Evolutionary conservation across 805 yeast species (phyloP), one percentile per base, ranked within the genome.

Genomic region (Millerozyma acaciae): DNA sequence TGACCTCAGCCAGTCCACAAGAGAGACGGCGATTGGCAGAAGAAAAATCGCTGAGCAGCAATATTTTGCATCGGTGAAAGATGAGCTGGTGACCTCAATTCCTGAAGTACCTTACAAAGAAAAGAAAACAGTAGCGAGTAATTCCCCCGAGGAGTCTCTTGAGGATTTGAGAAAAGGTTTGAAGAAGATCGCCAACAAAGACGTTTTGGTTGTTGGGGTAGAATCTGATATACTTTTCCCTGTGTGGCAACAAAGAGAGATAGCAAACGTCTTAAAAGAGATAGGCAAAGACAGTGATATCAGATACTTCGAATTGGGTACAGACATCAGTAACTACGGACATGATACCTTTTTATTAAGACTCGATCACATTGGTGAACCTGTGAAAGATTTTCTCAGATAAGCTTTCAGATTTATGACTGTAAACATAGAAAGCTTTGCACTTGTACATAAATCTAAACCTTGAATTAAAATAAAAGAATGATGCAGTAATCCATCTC

Each of bases 191-290:
- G 68, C 81, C 1, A 68, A 79, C 42, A 76, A 78, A 39, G 78
- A 83, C 21, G 70, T 84, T 3, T 65, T 89, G 35, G 85, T 89
- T 4, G 73, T 89, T 33, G 97, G 97, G 8, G 96, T 88, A n/a
- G 93, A 85, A 51, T 81, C 93, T 1, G 97, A 89, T 54, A 84
- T 84, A 25, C 68, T 89, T 32, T 89, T 89, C 67, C 97, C 97
- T 1, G 85, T 81, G 22, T 86, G 96, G 95, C 97, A 89, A 62
- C 97, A 89, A 59, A 61, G 79, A 36, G 96, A 89, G 53, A 78
- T 86, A 36, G 79, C 77, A 18, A 73, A 76, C 10, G 75, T 78
- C 22, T 66, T 89, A 29, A 60, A 54, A 32, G 58, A 51, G 23
- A 65, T 66, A 26, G 42, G 44, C 26, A 30, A 37, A 26, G 36